Evolutionary conservation across 2,329 filamentous ascomycete species (phyloP).

Genomic region (Cercospora sp.): DNA sequence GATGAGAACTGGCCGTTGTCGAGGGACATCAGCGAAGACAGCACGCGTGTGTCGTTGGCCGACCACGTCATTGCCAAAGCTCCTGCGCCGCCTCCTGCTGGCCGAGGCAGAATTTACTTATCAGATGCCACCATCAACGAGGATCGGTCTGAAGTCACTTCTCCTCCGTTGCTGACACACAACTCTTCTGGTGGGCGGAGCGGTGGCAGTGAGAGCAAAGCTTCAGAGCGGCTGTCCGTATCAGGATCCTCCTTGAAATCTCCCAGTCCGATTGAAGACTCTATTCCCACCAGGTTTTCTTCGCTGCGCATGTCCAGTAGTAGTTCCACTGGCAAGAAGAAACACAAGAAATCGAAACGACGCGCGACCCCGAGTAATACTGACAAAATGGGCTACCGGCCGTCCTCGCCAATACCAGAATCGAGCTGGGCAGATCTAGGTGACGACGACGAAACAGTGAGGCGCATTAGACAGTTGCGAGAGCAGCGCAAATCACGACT

Average conservation of each 20-base stretch:
- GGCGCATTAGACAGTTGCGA: slow-evolving; percentile 59
- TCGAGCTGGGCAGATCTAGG: slow-evolving; percentile 40
- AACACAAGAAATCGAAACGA: slow-evolving; percentile 31
- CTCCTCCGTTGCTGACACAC: slow-evolving; percentile 16
- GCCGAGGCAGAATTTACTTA: slow-evolving; percentile 38
- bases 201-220: slow-evolving; percentile 13
- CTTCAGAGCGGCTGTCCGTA: slow-evolving; percentile 18
- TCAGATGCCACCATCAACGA: slow-evolving; percentile 30
- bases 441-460: slow-evolving; percentile 55
- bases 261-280: slow-evolving; percentile 36
- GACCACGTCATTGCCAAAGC: slow-evolving; percentile 33
- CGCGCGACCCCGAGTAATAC: slow-evolving; percentile 21
- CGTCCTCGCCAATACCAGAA: slow-evolving; percentile 35
- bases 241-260: slow-evolving; percentile 24
- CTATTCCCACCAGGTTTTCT: slow-evolving; percentile 39
- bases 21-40: slow-evolving; percentile 5
- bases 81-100: slow-evolving; percentile 42
- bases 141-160: slow-evolving; percentile 23
- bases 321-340: slow-evolving; percentile 32
- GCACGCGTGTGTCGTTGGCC: slow-evolving; percentile 23
- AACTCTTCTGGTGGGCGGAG: slow-evolving; percentile 16
- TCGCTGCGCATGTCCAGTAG: slow-evolving; percentile 40
- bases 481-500: slow-evolving; percentile 58
- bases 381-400: slow-evolving; percentile 21
- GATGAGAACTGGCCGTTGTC: slow-evolving; percentile 5